A percentile compares a stretch with the other conserved stretches of the same genome.
Evolutionary conservation across 495 filamentous ascomycete species (phyloP).

Genomic region (Parathielavia hyrcaniae): DNA sequence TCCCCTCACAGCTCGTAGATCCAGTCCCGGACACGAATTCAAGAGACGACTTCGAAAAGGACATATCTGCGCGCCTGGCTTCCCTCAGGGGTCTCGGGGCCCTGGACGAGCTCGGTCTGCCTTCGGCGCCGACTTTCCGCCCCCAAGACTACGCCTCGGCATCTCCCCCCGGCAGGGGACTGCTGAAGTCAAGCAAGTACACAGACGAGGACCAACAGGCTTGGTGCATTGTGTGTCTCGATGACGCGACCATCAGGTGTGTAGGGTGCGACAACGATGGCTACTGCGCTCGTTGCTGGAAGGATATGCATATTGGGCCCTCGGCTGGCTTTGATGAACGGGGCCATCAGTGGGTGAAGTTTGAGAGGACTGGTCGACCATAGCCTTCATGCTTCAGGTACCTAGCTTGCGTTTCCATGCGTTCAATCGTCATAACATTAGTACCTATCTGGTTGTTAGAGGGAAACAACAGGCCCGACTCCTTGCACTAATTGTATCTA

Average conservation of each 20-base stretch:
- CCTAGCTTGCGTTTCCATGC: no score
- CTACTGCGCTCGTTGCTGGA: constrained; percentile 63
- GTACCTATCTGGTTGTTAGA: no score
- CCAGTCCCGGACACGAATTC: constrained; percentile 7
- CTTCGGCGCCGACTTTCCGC: constrained; percentile 49
- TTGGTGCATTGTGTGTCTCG: constrained; percentile 67
- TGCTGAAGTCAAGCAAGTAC: constrained; percentile 28
- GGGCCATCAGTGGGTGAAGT: constrained; percentile 43
- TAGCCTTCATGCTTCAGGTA: not conserved
- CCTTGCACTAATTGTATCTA: no score
- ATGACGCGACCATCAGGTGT: constrained; percentile 58
- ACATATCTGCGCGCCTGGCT: constrained; percentile 38
- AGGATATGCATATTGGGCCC: constrained; percentile 59
- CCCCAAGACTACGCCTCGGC: constrained; percentile 31
- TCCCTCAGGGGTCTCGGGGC: constrained; percentile 34
- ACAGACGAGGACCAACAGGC: constrained; percentile 58
- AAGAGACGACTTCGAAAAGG: constrained; percentile 31
- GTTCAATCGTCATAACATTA: no score
- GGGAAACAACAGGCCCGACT: no score
- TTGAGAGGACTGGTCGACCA: constrained; percentile 16
- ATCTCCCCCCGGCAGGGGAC: not conserved
- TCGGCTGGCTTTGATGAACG: constrained; percentile 52
- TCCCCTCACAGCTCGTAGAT: constrained; percentile 32
- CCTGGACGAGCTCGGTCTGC: constrained; percentile 42
- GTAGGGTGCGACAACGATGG: constrained; percentile 58